These are phyloP conservation scores for Pharus latifolius DNA, from an alignment of 176 grass and related monocot species.

Conservation along the genomic window DNA sequence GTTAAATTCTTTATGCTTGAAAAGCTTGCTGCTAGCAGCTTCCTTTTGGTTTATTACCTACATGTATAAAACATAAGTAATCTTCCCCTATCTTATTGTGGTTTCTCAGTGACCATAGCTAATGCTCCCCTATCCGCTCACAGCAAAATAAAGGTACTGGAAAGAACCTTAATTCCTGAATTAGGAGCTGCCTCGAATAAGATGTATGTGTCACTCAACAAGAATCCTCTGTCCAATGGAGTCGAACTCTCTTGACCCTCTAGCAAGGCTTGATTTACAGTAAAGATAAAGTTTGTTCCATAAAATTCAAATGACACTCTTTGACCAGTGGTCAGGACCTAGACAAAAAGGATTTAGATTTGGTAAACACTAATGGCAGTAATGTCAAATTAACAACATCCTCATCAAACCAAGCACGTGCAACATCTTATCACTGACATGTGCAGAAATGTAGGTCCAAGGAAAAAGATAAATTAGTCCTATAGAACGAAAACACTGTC, in stretches of 20 bases:
- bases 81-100: background rate
- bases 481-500: background rate
- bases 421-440: background rate
- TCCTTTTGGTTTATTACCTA: conserved; percentile 93
- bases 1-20: conserved; percentile 96
- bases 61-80: conserved; percentile 33
- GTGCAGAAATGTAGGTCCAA: background rate
- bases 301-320: conserved; percentile 89
- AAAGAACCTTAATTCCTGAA: conserved; percentile 94
- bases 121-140: background rate
- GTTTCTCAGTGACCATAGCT: background rate
- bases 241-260: conserved; percentile 79
- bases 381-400: background rate
- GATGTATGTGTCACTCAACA: conserved; percentile 81
- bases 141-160: background rate
- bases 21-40: conserved; percentile 95
- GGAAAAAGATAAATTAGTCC: background rate
- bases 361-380: background rate
- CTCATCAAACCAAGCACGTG: background rate
- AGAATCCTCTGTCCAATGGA: conserved; percentile 64
- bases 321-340: conserved; percentile 91
- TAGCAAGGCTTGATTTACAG: conserved; percentile 81
- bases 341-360: background rate
- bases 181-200: conserved; percentile 90
- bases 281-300: conserved; percentile 95